phyloP scores from a whole-genome alignment of 495 filamentous ascomycete species.

The Barbatosphaeria neglecta region DNA sequence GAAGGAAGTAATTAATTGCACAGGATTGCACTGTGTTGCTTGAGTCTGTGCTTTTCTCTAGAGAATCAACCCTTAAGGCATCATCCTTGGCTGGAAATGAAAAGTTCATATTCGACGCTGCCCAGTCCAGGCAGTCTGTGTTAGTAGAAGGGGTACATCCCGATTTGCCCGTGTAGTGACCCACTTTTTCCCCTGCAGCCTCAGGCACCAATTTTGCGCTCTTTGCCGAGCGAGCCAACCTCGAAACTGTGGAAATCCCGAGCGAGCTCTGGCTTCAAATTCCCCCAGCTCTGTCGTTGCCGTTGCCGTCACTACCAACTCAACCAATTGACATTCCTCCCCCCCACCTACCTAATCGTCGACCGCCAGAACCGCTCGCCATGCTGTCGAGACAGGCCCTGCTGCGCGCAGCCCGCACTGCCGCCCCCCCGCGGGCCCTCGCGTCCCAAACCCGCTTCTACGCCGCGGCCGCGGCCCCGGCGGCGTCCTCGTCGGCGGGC shows the following conservation, averaged over 20 bases:
- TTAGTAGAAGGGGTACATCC: too few relatives aligned
- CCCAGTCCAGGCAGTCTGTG: too few relatives aligned
- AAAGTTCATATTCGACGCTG: too few relatives aligned
- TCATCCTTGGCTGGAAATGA: too few relatives aligned
- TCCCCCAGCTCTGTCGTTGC: neutral
- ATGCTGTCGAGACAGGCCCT: slow-evolving; percentile 55
- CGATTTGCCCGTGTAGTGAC: too few relatives aligned
- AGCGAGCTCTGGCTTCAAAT: neutral
- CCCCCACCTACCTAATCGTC: too few relatives aligned
- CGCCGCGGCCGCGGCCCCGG: slow-evolving; percentile 44
- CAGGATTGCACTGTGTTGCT: too few relatives aligned
- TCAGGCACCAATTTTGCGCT: slow-evolving; percentile 5
- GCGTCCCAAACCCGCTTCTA: slow-evolving; percentile 49
- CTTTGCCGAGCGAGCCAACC: slow-evolving; percentile 1
- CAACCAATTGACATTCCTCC: slow-evolving; percentile 12
- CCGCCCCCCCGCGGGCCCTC: slow-evolving; percentile 37
- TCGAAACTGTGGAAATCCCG: slow-evolving; percentile 1
- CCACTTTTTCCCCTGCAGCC: neutral
- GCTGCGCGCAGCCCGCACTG: slow-evolving; percentile 44
- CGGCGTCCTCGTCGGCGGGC: slow-evolving; percentile 45
- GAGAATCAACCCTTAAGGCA: too few relatives aligned
- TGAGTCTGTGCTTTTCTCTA: too few relatives aligned
- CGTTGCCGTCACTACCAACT: neutral
- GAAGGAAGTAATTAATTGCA: too few relatives aligned
- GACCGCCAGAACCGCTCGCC: too few relatives aligned